Evolutionary conservation across 108 stramenopile species (phyloP).

Genomic region (Nitzschia sp.): DNA sequence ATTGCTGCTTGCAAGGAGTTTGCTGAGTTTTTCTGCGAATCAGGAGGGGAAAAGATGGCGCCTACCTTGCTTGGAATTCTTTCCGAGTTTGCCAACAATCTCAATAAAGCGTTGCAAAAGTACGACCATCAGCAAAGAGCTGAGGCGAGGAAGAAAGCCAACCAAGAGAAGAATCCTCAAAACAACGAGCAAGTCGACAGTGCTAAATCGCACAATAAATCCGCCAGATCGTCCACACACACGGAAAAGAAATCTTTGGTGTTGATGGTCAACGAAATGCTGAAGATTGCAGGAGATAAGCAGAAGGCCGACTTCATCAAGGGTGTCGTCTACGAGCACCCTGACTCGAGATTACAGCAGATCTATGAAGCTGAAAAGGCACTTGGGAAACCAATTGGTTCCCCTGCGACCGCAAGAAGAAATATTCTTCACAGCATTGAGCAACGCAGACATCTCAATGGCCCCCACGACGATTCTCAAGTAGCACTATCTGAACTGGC

Average conservation of each 20-base stretch:
- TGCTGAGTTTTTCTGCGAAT: slow-evolving; percentile 75
- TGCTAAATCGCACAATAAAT: slow-evolving; percentile 22
- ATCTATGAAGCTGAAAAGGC: slow-evolving; percentile 65
- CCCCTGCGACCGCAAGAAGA: not conserved
- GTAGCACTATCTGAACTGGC: slow-evolving; percentile 29
- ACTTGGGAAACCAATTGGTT: not conserved
- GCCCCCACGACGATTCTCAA: slow-evolving; percentile 13
- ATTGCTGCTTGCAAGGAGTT: slow-evolving; percentile 72
- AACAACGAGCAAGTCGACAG: slow-evolving; percentile 28
- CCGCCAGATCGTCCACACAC: not conserved
- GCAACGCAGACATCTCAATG: slow-evolving; percentile 8
- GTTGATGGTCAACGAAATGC: slow-evolving; percentile 76
- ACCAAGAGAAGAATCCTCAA: slow-evolving; percentile 35
- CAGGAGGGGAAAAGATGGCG: slow-evolving; percentile 65
- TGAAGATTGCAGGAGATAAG: slow-evolving; percentile 59
- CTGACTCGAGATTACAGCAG: slow-evolving; percentile 53
- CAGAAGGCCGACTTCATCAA: slow-evolving; percentile 62
- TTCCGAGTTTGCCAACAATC: slow-evolving; percentile 59
- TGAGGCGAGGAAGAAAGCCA: slow-evolving; percentile 44
- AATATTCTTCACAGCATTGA: slow-evolving; percentile 28
- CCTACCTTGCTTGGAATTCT: slow-evolving; percentile 64
- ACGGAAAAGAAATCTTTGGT: slow-evolving; percentile 53
- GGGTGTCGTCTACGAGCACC: slow-evolving; percentile 57
- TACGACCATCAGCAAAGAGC: slow-evolving; percentile 59
- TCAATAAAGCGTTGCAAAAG: slow-evolving; percentile 64